phyloP scores from a whole-genome alignment of 192 early-diverging fungal species.

The Coemansia sp. region DNA sequence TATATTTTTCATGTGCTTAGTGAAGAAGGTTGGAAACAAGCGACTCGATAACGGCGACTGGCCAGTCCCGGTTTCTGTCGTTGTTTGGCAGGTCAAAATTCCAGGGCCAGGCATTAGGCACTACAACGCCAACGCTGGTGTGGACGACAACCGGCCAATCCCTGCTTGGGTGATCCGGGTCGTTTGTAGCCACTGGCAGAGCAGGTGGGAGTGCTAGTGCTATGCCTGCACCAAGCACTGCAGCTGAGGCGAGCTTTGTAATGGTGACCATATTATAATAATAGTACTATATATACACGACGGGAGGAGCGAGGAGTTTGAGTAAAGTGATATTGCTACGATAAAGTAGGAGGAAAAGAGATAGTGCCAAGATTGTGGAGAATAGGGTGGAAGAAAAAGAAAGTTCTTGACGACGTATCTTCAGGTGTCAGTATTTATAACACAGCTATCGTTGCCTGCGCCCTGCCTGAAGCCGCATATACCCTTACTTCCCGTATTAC shows the following conservation, averaged over 20 bases:
- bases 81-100: not conserved
- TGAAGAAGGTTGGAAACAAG: not conserved
- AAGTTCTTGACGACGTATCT: not conserved
- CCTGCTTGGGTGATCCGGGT: slow-evolving; percentile 31
- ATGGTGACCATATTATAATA: slow-evolving; percentile 1
- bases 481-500: not conserved
- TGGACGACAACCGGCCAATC: slow-evolving; percentile 44
- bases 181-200: not conserved
- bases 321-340: not conserved
- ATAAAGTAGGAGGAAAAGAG: not conserved
- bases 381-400: not conserved
- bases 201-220: not conserved
- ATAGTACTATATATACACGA: not conserved
- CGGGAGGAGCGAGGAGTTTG: no score
- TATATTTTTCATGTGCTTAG: not conserved
- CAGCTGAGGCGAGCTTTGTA: not conserved
- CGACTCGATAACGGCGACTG: slow-evolving; percentile 28
- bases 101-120: not conserved
- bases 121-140: not conserved
- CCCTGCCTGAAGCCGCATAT: slow-evolving; percentile 3
- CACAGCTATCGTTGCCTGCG: not conserved
- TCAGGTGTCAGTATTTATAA: slow-evolving; percentile 1
- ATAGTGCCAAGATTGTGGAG: not conserved
- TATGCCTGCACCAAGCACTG: not conserved
- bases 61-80: slow-evolving; percentile 36